phyloP scores from a whole-genome alignment of 2,329 filamentous ascomycete species.

The Trichoderma sp. region DNA sequence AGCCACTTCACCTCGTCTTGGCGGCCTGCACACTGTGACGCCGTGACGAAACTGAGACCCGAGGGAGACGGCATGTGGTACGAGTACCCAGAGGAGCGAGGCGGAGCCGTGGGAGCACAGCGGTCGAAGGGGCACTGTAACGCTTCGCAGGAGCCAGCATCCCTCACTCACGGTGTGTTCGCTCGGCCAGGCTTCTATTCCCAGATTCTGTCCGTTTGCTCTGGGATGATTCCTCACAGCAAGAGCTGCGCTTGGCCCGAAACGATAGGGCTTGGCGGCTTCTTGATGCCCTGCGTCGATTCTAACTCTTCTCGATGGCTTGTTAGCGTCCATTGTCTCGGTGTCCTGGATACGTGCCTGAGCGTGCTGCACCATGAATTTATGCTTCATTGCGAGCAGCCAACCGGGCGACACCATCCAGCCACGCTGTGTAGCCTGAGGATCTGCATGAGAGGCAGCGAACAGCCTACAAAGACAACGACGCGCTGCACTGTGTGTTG shows the following conservation, averaged over 20 bases:
- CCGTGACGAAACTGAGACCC: conserved; percentile 20
- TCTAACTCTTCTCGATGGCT: conserved; percentile 1
- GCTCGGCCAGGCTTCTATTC: neutral
- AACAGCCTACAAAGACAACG: neutral
- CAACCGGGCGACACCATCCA: neutral
- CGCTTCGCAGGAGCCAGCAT: neutral
- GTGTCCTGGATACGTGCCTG: neutral
- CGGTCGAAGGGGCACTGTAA: neutral
- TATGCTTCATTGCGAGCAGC: neutral
- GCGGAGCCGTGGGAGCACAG: conserved; percentile 8
- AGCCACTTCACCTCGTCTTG: conserved; percentile 4
- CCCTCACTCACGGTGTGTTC: neutral
- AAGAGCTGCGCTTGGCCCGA: neutral
- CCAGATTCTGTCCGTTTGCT: neutral
- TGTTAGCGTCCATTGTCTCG: conserved; percentile 2
- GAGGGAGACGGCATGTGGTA: conserved; percentile 4
- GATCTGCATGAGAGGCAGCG: conserved; percentile 5
- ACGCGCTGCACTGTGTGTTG: conserved; percentile 11
- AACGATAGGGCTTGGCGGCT: neutral
- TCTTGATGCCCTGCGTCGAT: conserved; percentile 10
- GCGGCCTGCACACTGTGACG: conserved; percentile 9
- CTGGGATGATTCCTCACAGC: conserved; percentile 1
- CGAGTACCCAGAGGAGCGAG: conserved; percentile 16
- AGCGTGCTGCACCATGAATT: too few relatives aligned
- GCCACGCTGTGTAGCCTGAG: neutral